Base-by-base conservation (phyloP, 805 yeast species). In the Helenozyma baotianmanensis region DNA sequence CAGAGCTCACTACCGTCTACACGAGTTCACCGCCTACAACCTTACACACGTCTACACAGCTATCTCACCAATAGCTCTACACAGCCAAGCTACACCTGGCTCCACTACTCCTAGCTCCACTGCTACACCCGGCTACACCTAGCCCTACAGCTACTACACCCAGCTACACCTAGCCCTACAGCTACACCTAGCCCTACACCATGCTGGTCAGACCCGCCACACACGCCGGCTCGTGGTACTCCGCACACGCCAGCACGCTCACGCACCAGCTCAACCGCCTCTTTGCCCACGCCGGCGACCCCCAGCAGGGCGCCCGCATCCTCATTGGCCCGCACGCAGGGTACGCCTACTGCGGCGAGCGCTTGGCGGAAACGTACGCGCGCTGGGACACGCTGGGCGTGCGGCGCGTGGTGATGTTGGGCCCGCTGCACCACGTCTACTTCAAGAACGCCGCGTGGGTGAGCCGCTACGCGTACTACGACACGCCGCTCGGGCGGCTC, bases 191-290 rank as follows among this genome's bases (percentile, higher is more conserved):
- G 7, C 21, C 21, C 15, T 12, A n/a, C 26, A 30, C 31, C 34
- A 45, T 48, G 46, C 40, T 37, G 41, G 39, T 56, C 27, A 62
- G 88, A 33, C 74, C 79, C 3, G 95, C 95, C 1, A 72, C 94
- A 2, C 97, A 90, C 56, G 81, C 96, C 3, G 97, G 97, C 2
- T 58, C 88, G 2, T 90, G 98, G 98, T 90, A 92, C 55, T 47
- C 77, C 2, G 65, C 65, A 10, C 67, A 69, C 28, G 45, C 68
- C 0, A 26, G 48, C 2, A 53, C 50, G 14, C 64, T 90, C 10
- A 53, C 63, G 2, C 37, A 51, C 7, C 84, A 84, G 42, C 36
- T 90, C 12, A 69, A 70, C 9, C 49, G 51, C 1, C 76, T 64
- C 45, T 56, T 84, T 27, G 2, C 48, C 49, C 4, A 71, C 66